Conservation (phyloP, 176 grass and related monocot genomes). For the Carex littledalei region DNA sequence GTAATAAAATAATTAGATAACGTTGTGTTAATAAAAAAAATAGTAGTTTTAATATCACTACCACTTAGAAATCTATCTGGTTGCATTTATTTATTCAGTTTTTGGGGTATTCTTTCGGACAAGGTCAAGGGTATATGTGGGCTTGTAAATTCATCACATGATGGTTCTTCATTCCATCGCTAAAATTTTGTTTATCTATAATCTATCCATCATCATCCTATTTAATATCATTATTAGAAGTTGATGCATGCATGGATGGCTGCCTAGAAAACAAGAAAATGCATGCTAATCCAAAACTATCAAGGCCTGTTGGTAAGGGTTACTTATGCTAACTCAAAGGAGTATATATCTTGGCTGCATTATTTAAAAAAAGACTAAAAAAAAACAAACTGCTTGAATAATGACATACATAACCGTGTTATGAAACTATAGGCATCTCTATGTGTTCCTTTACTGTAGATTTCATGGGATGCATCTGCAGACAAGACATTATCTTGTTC, state of each 20-base stretch:
- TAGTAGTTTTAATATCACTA: too few relatives aligned
- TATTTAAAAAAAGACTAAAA: background rate
- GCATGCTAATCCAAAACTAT: background rate
- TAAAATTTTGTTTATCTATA: background rate
- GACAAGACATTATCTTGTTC: background rate
- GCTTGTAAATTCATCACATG: background rate
- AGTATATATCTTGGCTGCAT: background rate
- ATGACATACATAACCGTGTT: background rate
- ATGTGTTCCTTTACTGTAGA: background rate
- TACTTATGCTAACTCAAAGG: background rate
- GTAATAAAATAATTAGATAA: too few relatives aligned
- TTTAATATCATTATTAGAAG: background rate
- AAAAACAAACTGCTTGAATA: background rate
- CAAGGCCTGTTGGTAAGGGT: background rate
- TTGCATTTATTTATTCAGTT: background rate
- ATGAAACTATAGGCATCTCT: background rate
- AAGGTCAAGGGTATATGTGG: background rate
- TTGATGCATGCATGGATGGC: background rate
- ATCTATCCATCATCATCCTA: background rate
- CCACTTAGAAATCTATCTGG: background rate
- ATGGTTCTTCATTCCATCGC: too few relatives aligned
- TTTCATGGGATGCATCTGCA: background rate
- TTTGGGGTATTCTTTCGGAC: background rate
- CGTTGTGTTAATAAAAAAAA: too few relatives aligned
- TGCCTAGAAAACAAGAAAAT: background rate